These are phyloP conservation scores for Fusarium illudens DNA, from an alignment of 2,329 filamentous ascomycete genomes.

Conservation along the genomic window DNA sequence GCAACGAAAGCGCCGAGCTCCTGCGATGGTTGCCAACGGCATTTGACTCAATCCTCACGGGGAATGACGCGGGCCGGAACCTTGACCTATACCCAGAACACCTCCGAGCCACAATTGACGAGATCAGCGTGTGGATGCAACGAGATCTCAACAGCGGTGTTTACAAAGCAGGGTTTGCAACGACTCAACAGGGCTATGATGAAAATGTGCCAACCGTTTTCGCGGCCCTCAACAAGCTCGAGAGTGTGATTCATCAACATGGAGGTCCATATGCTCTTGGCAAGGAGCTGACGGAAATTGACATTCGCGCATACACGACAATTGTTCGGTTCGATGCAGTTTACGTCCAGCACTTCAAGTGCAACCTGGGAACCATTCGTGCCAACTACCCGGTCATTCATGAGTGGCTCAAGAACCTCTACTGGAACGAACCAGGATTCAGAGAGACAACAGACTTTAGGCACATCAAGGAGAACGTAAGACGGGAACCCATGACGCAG, in stretches of 20 bases:
- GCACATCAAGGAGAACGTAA: constrained; percentile 70
- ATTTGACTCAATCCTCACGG: constrained; percentile 68
- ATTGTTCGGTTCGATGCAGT: constrained; percentile 73
- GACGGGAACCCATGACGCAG: not conserved
- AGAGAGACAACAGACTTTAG: constrained; percentile 68
- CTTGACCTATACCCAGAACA: constrained; percentile 65
- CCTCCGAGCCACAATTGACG: constrained; percentile 65
- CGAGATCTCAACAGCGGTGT: constrained; percentile 57
- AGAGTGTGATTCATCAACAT: constrained; percentile 59
- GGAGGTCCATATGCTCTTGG: constrained; percentile 70
- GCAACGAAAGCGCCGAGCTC: constrained; percentile 83
- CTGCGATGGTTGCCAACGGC: constrained; percentile 84
- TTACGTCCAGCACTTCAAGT: constrained; percentile 73
- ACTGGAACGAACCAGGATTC: constrained; percentile 68
- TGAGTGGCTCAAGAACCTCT: constrained; percentile 72
- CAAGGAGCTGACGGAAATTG: constrained; percentile 70
- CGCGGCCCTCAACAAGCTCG: constrained; percentile 69
- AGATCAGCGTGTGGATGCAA: constrained; percentile 74
- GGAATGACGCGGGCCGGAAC: constrained; percentile 48
- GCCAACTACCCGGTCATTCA: constrained; percentile 73
- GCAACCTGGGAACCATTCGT: constrained; percentile 70
- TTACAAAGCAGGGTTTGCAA: constrained; percentile 70
- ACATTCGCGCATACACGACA: constrained; percentile 72
- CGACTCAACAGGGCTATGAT: constrained; percentile 71
- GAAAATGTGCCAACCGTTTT: constrained; percentile 69